These are phyloP conservation scores for Podaxis pistillaris DNA, from an alignment of 768 basidiomycete genomes.

Conservation along the genomic window DNA sequence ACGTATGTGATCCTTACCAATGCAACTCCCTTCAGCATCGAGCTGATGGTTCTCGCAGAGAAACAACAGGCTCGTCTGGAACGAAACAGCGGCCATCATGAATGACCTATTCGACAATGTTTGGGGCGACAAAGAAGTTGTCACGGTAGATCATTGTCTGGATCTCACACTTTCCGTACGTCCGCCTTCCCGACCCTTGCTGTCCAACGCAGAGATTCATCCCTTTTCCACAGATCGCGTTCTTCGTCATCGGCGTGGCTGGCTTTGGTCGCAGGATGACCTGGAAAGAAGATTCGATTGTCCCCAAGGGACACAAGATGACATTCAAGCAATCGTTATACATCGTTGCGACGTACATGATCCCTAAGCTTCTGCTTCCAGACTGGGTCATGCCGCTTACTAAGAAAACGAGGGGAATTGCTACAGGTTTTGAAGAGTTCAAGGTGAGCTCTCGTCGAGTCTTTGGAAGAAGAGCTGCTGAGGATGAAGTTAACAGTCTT, in stretches of 20 bases:
- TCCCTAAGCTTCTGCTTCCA: conserved; percentile 37
- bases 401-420: conserved; percentile 24
- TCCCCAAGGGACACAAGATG: conserved; percentile 43
- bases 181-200: background rate
- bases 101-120: conserved; percentile 43
- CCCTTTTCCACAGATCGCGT: conserved; percentile 39
- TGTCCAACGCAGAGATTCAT: background rate
- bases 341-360: conserved; percentile 35
- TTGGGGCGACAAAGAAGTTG: conserved; percentile 40
- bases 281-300: conserved; percentile 39
- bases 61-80: conserved; percentile 49
- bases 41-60: conserved; percentile 25
- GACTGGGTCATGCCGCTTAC: conserved; percentile 37
- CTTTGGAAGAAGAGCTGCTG: background rate
- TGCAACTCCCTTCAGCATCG: background rate
- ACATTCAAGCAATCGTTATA: conserved; percentile 51
- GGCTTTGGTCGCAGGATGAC: conserved; percentile 53
- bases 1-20: conserved; percentile 31
- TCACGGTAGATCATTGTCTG: conserved; percentile 44
- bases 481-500: conserved; percentile 21
- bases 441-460: conserved; percentile 23
- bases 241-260: conserved; percentile 54
- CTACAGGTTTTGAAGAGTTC: conserved; percentile 38
- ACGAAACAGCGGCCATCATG: conserved; percentile 40
- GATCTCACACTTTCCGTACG: conserved; percentile 55